Evolutionary conservation across 73 alveolate species (phyloP).

Genomic region (Blepharisma stoltei): DNA sequence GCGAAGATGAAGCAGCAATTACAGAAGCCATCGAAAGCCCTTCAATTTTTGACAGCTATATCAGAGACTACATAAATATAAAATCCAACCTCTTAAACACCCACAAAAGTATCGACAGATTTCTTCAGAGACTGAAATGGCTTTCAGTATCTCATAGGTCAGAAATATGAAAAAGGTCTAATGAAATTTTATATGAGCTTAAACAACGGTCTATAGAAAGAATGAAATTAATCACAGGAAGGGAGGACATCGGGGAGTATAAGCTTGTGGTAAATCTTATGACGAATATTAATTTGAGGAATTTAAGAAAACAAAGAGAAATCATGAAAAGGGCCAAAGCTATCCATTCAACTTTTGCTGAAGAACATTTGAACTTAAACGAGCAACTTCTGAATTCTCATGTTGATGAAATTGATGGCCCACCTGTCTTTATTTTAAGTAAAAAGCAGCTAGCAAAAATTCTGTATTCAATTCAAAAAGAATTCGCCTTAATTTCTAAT

Average conservation of each 20-base stretch:
- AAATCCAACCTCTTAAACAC: background rate
- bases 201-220: background rate
- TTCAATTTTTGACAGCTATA: background rate
- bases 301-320: background rate
- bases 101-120: too few relatives aligned
- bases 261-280: background rate
- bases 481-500: background rate
- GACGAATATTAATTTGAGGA: constrained; percentile 2
- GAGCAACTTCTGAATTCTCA: constrained; percentile 10
- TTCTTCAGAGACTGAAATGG: background rate
- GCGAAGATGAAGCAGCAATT: background rate
- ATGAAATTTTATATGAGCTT: background rate
- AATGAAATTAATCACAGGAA: constrained; percentile 3
- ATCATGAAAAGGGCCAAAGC: constrained; percentile 19
- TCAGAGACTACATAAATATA: background rate
- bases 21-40: background rate
- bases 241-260: background rate
- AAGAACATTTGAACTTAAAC: background rate
- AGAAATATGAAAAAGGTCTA: background rate
- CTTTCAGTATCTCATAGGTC: background rate
- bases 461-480: background rate
- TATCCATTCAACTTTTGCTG: constrained; percentile 6
- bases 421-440: constrained; percentile 2
- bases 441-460: background rate
- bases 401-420: background rate